A percentile compares a stretch with the other conserved stretches of the same genome.
phyloP scores from a whole-genome alignment of 768 basidiomycete species.

The Nidularia pulvinata region DNA sequence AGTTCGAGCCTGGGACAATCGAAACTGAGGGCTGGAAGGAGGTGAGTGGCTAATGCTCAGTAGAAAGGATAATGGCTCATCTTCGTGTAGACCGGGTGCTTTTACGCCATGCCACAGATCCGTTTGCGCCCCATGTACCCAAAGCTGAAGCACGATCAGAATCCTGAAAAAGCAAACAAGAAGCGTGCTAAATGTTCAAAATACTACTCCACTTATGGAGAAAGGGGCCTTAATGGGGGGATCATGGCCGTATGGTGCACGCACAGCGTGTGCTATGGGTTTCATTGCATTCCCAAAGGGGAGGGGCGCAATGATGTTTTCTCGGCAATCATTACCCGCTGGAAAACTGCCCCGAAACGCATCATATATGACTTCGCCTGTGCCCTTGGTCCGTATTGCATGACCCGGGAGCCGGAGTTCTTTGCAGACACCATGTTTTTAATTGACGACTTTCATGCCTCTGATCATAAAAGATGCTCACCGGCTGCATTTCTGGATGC shows the following conservation, averaged over 20 bases:
- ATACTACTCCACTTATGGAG: no score
- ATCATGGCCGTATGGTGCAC: neutral
- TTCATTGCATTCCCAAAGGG: neutral
- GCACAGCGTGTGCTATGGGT: neutral
- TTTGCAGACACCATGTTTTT: neutral
- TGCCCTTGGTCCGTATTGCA: neutral
- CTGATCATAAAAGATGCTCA: neutral
- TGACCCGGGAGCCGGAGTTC: neutral
- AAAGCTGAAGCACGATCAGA: neutral
- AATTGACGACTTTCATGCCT: neutral
- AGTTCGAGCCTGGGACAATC: no score
- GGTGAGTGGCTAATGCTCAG: neutral
- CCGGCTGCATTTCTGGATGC: neutral
- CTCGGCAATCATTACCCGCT: neutral
- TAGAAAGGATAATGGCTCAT: neutral
- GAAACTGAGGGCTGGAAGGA: neutral
- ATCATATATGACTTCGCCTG: neutral
- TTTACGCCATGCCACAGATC: neutral
- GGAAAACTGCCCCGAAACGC: neutral
- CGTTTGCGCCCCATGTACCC: neutral
- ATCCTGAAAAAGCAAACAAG: neutral
- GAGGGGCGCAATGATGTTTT: neutral
- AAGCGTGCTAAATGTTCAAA: neutral
- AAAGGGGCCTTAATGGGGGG: neutral
- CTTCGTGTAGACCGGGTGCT: neutral